Evolutionary conservation across 441 rosid species (phyloP).

Genomic region (Breynia disticha): DNA sequence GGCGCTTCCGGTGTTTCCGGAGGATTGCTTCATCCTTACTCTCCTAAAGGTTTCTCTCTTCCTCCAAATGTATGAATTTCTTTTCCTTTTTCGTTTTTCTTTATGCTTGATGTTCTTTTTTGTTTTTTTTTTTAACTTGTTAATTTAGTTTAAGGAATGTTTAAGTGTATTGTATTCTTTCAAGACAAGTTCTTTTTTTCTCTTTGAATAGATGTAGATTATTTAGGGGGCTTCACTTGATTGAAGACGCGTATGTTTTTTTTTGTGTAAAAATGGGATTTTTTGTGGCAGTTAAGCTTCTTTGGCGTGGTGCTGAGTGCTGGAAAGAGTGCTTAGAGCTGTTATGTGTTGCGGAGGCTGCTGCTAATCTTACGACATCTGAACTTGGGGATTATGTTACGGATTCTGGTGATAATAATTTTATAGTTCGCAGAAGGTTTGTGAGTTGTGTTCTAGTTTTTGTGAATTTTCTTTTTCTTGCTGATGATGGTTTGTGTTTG

Average conservation of each 20-base stretch:
- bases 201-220: too few species aligned
- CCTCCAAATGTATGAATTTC: neutral
- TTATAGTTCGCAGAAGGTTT: slow-evolving; percentile 77
- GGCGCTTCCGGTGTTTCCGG: slow-evolving; percentile 97
- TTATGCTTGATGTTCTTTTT: neutral
- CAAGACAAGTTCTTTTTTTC: too few species aligned
- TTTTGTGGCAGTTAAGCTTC: slow-evolving; percentile 51
- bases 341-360: slow-evolving; percentile 54
- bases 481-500: neutral
- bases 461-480: neutral
- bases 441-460: neutral
- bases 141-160: neutral
- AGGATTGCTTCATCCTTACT: slow-evolving; percentile 92
- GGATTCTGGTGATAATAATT: slow-evolving; percentile 21
- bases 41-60: slow-evolving; percentile 55
- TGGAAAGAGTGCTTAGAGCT: slow-evolving; percentile 77
- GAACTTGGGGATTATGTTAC: slow-evolving; percentile 25
- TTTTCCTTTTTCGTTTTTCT: neutral
- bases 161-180: too few species aligned
- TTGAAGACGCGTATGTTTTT: too few species aligned
- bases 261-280: slow-evolving; percentile 2
- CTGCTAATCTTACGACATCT: slow-evolving; percentile 19
- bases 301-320: slow-evolving; percentile 85
- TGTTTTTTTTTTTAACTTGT: neutral
- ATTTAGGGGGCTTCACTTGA: too few species aligned